phyloP scores from a whole-genome alignment of 495 filamentous ascomycete species.

The Penicillium coprophilum region DNA sequence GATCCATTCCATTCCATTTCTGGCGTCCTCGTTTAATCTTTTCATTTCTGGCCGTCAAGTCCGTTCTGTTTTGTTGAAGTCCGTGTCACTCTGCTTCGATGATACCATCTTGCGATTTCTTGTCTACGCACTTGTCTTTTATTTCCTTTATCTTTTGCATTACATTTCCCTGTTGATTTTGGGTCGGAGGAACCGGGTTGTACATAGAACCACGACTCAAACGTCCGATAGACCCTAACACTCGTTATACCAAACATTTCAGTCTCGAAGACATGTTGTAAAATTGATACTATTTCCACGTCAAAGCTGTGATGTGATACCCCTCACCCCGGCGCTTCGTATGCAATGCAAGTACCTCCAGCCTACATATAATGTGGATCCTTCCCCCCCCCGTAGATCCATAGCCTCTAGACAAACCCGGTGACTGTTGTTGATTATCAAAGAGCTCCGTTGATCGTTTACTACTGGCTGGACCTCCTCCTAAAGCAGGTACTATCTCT shows the following conservation, averaged over 20 bases:
- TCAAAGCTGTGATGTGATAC: slow-evolving; percentile 9
- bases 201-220: slow-evolving; percentile 24
- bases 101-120: slow-evolving; percentile 48
- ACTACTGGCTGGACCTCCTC: not conserved
- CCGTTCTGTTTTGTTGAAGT: slow-evolving; percentile 23
- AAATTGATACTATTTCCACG: slow-evolving; percentile 11
- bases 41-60: slow-evolving; percentile 20
- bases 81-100: slow-evolving; percentile 39
- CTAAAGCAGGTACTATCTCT: slow-evolving; percentile 8
- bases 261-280: too few species aligned
- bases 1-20: slow-evolving; percentile 19
- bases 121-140: slow-evolving; percentile 5
- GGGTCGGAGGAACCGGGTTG: slow-evolving; percentile 16
- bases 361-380: slow-evolving; percentile 9
- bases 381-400: slow-evolving; percentile 1
- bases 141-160: slow-evolving; percentile 9
- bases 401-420: not conserved
- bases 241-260: slow-evolving; percentile 6
- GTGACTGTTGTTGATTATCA: too few species aligned
- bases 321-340: slow-evolving; percentile 5
- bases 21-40: slow-evolving; percentile 26
- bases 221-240: slow-evolving; percentile 12
- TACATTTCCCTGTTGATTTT: slow-evolving; percentile 9
- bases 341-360: not conserved
- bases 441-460: not conserved